phyloP scores from a whole-genome alignment of 129 eudicot genomes.

The Heracleum sosnowskyi region DNA sequence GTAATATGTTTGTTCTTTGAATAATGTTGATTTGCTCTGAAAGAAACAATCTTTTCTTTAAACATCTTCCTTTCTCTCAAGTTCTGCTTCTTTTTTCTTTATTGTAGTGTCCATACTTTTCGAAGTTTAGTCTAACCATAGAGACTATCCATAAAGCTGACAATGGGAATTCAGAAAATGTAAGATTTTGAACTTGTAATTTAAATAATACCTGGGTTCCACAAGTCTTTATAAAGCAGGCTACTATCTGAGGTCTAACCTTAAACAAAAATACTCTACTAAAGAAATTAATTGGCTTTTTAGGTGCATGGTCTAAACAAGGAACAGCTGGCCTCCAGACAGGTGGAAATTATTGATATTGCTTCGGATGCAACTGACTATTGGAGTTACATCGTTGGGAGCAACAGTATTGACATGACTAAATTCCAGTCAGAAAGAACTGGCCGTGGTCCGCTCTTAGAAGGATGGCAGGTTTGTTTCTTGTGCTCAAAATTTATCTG shows the following conservation, averaged over 20 bases:
- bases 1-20: background rate
- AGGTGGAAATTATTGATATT: constrained; percentile 60
- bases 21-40: background rate
- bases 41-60: background rate
- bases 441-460: constrained; percentile 62
- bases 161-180: constrained; percentile 65
- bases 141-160: constrained; percentile 70
- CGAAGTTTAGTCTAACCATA: constrained; percentile 47
- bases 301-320: constrained; percentile 68
- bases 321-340: constrained; percentile 42
- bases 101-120: constrained; percentile 61
- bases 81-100: background rate
- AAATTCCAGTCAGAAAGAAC: constrained; percentile 50
- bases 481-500: background rate
- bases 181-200: constrained; percentile 19
- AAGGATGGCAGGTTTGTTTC: constrained; percentile 68
- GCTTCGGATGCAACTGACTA: constrained; percentile 45
- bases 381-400: constrained; percentile 72
- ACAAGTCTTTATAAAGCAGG: background rate
- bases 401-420: constrained; percentile 41
- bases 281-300: background rate
- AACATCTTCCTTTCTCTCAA: background rate
- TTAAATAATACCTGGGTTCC: background rate
- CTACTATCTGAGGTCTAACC: background rate
- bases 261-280: background rate